Evolutionary conservation across 257 asterid species (phyloP).

Genomic region (Solanum pinnatisectum): DNA sequence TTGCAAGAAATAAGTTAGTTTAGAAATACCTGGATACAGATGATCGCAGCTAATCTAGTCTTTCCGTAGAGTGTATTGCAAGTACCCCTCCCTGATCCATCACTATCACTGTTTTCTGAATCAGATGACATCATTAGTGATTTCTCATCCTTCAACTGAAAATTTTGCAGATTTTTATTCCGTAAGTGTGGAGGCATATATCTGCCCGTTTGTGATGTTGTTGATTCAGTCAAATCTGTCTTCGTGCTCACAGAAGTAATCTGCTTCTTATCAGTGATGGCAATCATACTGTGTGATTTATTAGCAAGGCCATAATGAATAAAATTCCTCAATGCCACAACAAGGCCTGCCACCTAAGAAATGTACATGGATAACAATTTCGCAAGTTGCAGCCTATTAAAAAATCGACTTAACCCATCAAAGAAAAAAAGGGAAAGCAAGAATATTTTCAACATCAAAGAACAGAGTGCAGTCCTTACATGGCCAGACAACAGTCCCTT

Average conservation of each 20-base stretch:
- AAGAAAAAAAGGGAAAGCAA: neutral
- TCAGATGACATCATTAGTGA: constrained; percentile 48
- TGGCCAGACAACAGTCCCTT: constrained; percentile 69
- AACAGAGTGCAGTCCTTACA: constrained; percentile 35
- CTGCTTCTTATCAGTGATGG: constrained; percentile 25
- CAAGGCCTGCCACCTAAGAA: constrained; percentile 70
- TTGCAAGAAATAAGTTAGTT: constrained; percentile 10
- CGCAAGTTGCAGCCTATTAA: neutral
- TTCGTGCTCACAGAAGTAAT: constrained; percentile 27
- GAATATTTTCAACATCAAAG: neutral
- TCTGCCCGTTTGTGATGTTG: constrained; percentile 34
- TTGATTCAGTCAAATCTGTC: constrained; percentile 20
- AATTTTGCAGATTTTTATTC: constrained; percentile 27
- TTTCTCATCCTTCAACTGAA: constrained; percentile 29
- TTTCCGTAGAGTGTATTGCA: constrained; percentile 33
- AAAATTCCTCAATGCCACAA: constrained; percentile 69
- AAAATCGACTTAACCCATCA: neutral
- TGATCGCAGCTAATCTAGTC: constrained; percentile 76
- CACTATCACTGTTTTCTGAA: constrained; percentile 90
- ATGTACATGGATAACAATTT: neutral
- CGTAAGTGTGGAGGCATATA: constrained; percentile 95
- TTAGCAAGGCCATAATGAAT: constrained; percentile 62
- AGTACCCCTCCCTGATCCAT: constrained; percentile 46
- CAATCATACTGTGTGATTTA: constrained; percentile 29
- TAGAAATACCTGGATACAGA: constrained; percentile 73